Evolutionary conservation across 1,139 yeast genomes (phyloP).

Genomic region (Petasospora rhodanensis): DNA sequence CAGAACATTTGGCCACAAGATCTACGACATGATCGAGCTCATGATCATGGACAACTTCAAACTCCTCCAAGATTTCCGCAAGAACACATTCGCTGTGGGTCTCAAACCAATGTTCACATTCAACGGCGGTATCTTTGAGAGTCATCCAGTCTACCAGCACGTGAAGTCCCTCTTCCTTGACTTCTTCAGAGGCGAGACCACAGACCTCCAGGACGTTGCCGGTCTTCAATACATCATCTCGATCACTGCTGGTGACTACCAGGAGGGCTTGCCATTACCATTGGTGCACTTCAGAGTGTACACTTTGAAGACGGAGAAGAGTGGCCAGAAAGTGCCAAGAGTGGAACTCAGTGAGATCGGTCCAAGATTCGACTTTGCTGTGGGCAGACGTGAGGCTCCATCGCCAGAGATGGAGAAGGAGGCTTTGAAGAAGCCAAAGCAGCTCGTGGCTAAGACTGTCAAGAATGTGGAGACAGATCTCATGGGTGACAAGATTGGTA

Average conservation of each 20-base stretch:
- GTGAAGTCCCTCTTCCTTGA: conserved; percentile 86
- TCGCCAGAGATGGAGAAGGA: conserved; percentile 88
- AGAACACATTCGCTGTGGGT: conserved; percentile 79
- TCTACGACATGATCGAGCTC: conserved; percentile 93
- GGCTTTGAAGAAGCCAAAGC: conserved; percentile 78
- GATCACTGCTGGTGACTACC: conserved; percentile 66
- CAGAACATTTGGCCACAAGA: conserved; percentile 83
- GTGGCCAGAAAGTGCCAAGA: conserved; percentile 88
- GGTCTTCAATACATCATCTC: conserved; percentile 91
- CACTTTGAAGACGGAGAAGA: conserved; percentile 71
- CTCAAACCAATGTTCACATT: conserved; percentile 92
- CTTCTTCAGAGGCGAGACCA: conserved; percentile 83
- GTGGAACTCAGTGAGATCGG: conserved; percentile 95
- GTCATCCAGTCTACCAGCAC: conserved; percentile 82
- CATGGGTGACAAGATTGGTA: conserved; percentile 97
- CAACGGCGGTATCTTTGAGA: conserved; percentile 88
- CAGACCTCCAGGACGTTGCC: conserved; percentile 86
- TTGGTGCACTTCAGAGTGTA: conserved; percentile 86
- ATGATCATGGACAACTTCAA: conserved; percentile 66
- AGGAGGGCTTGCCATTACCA: conserved; percentile 77
- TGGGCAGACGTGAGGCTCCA: conserved; percentile 84
- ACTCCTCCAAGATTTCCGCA: conserved; percentile 74
- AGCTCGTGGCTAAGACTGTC: conserved; percentile 74
- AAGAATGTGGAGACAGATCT: conserved; percentile 85
- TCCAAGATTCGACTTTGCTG: conserved; percentile 88